Evolutionary conservation across 805 yeast genomes (phyloP).

Genomic region (Candida verbasci): DNA sequence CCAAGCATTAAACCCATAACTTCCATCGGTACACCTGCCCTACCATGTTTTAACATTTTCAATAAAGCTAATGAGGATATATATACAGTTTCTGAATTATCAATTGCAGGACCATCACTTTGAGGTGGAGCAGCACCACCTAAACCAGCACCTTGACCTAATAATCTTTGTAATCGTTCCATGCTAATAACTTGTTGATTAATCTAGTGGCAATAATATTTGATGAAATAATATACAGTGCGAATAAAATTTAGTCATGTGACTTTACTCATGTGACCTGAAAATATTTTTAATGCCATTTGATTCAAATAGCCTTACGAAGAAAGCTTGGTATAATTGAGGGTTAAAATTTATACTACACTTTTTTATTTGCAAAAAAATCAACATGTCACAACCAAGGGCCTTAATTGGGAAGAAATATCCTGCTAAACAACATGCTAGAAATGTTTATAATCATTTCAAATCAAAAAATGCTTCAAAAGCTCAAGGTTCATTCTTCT

Average conservation of each 20-base stretch:
- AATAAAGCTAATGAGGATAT: constrained; percentile 91
- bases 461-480: constrained; percentile 19
- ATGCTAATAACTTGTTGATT: constrained; percentile 21
- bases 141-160: constrained; percentile 42
- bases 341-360: too few relatives aligned
- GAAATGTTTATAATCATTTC: constrained; percentile 43
- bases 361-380: too few relatives aligned
- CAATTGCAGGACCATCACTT: constrained; percentile 77
- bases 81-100: constrained; percentile 93
- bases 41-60: constrained; percentile 96
- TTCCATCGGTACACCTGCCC: constrained; percentile 81
- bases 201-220: constrained; percentile 4
- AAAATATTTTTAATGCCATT: too few relatives aligned
- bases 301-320: too few relatives aligned
- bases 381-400: constrained; percentile 14
- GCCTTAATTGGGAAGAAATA: constrained; percentile 46
- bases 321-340: too few relatives aligned
- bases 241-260: constrained; percentile 3
- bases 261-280: too few relatives aligned
- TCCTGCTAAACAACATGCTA: constrained; percentile 80
- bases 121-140: constrained; percentile 43
- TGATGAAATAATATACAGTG: not conserved
- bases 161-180: constrained; percentile 48
- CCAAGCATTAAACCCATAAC: constrained; percentile 98
- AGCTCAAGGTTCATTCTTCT: constrained; percentile 31